These are phyloP conservation scores for Novymonas esmeraldas DNA, from an alignment of 208 protist species.

Conservation along the genomic window DNA sequence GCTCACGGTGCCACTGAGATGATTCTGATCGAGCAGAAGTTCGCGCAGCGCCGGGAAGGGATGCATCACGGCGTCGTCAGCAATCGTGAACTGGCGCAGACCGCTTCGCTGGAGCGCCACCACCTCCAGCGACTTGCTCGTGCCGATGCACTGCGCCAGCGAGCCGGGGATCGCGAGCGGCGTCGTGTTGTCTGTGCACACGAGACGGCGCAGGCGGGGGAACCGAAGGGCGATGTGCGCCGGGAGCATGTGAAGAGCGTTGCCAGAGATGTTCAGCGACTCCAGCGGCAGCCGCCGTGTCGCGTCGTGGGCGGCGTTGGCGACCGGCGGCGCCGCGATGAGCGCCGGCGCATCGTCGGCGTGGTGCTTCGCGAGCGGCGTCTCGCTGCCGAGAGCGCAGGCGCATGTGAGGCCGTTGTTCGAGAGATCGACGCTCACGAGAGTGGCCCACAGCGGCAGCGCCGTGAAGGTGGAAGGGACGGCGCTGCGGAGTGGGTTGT, in stretches of 20 bases:
- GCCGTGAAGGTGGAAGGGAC: constrained; percentile 28
- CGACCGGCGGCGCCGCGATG: not conserved
- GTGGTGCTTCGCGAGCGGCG: not conserved
- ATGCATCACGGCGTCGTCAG: constrained; percentile 4
- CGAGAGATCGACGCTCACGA: constrained; percentile 41
- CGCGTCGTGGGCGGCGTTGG: not conserved
- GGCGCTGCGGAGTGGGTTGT: constrained; percentile 29
- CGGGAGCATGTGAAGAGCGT: constrained; percentile 35
- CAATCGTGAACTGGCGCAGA: constrained; percentile 28
- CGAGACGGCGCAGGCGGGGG: constrained; percentile 36
- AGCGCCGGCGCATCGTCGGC: not conserved
- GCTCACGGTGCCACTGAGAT: constrained; percentile 31
- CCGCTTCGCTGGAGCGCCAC: constrained; percentile 19
- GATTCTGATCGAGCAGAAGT: constrained; percentile 41
- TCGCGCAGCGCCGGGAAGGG: constrained; percentile 38
- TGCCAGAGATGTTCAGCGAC: constrained; percentile 39
- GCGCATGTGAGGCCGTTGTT: constrained; percentile 40
- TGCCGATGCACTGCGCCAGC: constrained; percentile 25
- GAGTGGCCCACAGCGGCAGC: constrained; percentile 30
- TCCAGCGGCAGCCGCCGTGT: constrained; percentile 34
- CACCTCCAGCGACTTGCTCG: constrained; percentile 19
- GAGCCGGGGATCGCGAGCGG: constrained; percentile 25
- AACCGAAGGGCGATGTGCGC: constrained; percentile 27
- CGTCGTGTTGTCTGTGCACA: constrained; percentile 34
- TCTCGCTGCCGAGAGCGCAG: constrained; percentile 34